These are phyloP conservation scores for Coemansia sp. DNA, from an alignment of 192 early-diverging fungal species.

Conservation along the genomic window DNA sequence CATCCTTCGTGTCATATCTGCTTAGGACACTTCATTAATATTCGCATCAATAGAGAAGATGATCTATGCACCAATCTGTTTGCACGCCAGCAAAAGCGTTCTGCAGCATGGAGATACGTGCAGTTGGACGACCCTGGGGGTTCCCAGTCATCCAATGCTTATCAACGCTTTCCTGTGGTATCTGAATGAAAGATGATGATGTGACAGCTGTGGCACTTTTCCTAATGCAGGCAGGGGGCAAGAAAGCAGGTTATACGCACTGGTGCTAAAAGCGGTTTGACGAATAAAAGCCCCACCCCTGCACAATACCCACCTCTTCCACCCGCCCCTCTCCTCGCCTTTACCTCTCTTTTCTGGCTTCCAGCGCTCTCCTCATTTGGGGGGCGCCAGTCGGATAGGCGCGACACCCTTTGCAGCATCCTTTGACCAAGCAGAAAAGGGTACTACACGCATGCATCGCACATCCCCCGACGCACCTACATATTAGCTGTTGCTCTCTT, in stretches of 20 bases:
- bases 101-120: background rate
- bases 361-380: background rate
- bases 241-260: background rate
- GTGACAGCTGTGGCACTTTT: conserved; percentile 3
- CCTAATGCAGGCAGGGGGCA: background rate
- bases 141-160: background rate
- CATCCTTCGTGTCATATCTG: background rate
- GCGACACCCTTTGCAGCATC: background rate
- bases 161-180: background rate
- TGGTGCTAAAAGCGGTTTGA: background rate
- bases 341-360: background rate
- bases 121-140: background rate
- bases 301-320: background rate
- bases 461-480: background rate
- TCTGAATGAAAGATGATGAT: background rate
- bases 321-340: background rate
- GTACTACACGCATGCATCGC: background rate
- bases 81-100: background rate
- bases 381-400: background rate
- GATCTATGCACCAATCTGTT: background rate
- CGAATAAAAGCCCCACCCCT: background rate
- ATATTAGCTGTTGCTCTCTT: conserved; percentile 1
- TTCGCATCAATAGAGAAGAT: background rate
- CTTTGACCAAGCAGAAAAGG: conserved; percentile 6
- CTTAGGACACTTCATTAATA: background rate